Conservation (phyloP, 805 yeast genomes). For the Teunomyces gatunensis region DNA sequence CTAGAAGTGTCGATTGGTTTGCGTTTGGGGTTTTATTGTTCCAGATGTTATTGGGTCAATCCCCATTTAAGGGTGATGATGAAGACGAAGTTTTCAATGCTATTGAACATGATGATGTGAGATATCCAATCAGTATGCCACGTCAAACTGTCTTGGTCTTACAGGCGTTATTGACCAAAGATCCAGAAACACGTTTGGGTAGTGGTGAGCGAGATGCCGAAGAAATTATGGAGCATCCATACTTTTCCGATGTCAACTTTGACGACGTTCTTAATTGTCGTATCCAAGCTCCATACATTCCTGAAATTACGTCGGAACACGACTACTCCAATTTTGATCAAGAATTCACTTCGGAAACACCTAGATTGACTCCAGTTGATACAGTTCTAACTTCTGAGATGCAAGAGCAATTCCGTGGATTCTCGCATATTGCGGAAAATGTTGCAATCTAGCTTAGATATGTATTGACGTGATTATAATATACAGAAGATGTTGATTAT, state of each 20-base stretch:
- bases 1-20: conserved; percentile 99
- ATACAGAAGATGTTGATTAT: conserved; percentile 1
- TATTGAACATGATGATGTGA: conserved; percentile 91
- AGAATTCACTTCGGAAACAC: conserved; percentile 92
- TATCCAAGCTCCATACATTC: conserved; percentile 86
- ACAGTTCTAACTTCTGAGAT: conserved; percentile 78
- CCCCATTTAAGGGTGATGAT: conserved; percentile 96
- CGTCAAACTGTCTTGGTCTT: conserved; percentile 92
- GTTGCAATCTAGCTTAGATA: conserved; percentile 29
- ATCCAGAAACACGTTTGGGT: conserved; percentile 82
- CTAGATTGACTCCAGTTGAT: conserved; percentile 92
- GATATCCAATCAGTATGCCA: conserved; percentile 96
- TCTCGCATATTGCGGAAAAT: conserved; percentile 79
- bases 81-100: conserved; percentile 97
- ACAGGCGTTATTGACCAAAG: conserved; percentile 87
- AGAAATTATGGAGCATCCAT: conserved; percentile 94
- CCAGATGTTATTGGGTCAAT: conserved; percentile 94
- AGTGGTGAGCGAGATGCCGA: conserved; percentile 83
- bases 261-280: conserved; percentile 74
- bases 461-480: background rate
- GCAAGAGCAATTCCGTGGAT: conserved; percentile 97
- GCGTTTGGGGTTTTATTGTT: conserved; percentile 95
- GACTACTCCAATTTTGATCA: conserved; percentile 92
- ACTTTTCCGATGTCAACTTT: conserved; percentile 85
- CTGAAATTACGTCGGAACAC: conserved; percentile 81